Conservation (phyloP, 116 monocot species). For the Cymodocea nodosa region DNA sequence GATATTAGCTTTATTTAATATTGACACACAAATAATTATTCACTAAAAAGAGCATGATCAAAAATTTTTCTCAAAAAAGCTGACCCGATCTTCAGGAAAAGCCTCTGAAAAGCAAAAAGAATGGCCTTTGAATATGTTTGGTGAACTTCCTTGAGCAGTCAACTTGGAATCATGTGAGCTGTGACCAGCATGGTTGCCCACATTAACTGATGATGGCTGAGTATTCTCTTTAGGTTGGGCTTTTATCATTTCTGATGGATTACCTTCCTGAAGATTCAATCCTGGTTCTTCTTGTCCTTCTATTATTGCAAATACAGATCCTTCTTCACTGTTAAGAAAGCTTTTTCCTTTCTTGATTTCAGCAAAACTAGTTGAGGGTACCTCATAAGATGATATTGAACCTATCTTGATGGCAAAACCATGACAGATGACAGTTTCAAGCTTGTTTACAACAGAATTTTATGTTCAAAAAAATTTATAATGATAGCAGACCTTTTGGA, state of each 20-base stretch:
- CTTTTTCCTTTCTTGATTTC: slow-evolving; percentile 20
- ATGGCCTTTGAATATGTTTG: slow-evolving; percentile 50
- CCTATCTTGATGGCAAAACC: slow-evolving; percentile 8
- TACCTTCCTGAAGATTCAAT: slow-evolving; percentile 8
- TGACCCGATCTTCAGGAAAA: slow-evolving; percentile 71
- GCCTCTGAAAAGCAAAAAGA: slow-evolving; percentile 74
- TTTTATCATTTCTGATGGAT: slow-evolving; percentile 11
- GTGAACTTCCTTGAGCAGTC: slow-evolving; percentile 14
- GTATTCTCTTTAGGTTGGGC: slow-evolving; percentile 13
- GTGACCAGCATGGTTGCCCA: slow-evolving; percentile 1
- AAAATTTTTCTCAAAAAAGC: slow-evolving; percentile 1
- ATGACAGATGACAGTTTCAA: neutral
- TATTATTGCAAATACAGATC: slow-evolving; percentile 15
- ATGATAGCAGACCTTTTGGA: slow-evolving; percentile 45
- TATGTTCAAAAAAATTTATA: slow-evolving; percentile 5
- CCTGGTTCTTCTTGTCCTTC: slow-evolving; percentile 23
- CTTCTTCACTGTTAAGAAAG: slow-evolving; percentile 11
- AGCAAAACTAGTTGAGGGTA: slow-evolving; percentile 15
- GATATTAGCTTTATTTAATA: no score
- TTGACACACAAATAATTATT: neutral
- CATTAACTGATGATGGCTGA: neutral
- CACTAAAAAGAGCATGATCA: neutral
- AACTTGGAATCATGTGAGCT: slow-evolving; percentile 16
- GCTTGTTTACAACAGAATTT: neutral
- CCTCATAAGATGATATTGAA: slow-evolving; percentile 14